These are phyloP conservation scores for Penicillium parvum DNA, from an alignment of 495 filamentous ascomycete genomes.

Conservation along the genomic window DNA sequence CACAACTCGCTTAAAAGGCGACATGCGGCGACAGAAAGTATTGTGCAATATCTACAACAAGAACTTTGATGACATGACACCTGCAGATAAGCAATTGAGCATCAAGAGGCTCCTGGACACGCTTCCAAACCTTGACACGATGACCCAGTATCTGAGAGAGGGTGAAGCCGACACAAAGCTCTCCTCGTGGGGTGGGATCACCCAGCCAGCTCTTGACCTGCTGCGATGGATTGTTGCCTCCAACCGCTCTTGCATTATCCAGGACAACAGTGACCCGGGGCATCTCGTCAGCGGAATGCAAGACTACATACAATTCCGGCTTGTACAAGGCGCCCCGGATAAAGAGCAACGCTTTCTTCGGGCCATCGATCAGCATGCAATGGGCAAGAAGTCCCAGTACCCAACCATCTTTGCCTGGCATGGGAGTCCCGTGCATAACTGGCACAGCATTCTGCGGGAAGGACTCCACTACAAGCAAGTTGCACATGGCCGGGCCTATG, in stretches of 20 bases:
- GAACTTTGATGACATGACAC: slow-evolving; percentile 51
- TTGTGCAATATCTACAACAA: slow-evolving; percentile 43
- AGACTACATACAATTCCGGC: slow-evolving; percentile 75
- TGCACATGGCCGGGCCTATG: slow-evolving; percentile 63
- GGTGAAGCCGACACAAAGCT: slow-evolving; percentile 38
- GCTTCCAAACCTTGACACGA: slow-evolving; percentile 61
- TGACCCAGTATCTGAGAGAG: slow-evolving; percentile 55
- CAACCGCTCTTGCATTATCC: slow-evolving; percentile 81
- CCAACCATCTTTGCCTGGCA: slow-evolving; percentile 84
- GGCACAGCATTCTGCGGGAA: slow-evolving; percentile 85
- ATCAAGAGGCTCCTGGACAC: slow-evolving; percentile 61
- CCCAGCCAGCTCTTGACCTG: slow-evolving; percentile 63
- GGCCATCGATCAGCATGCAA: slow-evolving; percentile 50
- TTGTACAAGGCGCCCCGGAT: slow-evolving; percentile 85
- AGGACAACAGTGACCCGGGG: slow-evolving; percentile 50
- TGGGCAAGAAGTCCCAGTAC: slow-evolving; percentile 34
- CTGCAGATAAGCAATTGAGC: slow-evolving; percentile 43
- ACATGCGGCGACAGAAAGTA: not conserved
- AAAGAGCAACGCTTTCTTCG: slow-evolving; percentile 79
- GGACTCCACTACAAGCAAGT: slow-evolving; percentile 68
- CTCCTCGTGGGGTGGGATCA: slow-evolving; percentile 54
- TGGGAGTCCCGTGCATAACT: slow-evolving; percentile 72
- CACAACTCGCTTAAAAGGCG: not conserved
- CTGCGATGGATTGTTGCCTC: slow-evolving; percentile 90
- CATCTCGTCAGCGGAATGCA: slow-evolving; percentile 61